Evolutionary conservation across 2,329 filamentous ascomycete species (phyloP).

Genomic region (Verticillium zaregamsianum): DNA sequence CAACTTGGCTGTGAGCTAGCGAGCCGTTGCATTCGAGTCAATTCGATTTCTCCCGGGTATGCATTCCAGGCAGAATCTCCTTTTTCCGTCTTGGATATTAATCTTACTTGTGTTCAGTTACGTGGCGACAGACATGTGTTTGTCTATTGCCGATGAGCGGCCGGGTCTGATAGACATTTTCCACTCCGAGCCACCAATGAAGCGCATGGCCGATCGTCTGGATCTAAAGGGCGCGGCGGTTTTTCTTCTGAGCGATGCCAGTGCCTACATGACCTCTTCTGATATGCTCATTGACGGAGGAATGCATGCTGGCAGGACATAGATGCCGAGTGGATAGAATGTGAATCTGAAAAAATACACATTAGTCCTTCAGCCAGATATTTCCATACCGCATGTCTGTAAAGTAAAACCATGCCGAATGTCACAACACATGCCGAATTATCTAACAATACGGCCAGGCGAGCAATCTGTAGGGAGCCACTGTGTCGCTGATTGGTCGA

Average conservation of each 20-base stretch:
- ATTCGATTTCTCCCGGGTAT: slow-evolving; percentile 33
- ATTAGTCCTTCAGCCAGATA: no score
- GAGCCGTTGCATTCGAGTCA: slow-evolving; percentile 29
- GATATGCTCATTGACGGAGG: slow-evolving; percentile 46
- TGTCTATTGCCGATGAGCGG: slow-evolving; percentile 21
- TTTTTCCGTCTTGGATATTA: no score
- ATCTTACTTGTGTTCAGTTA: slow-evolving; percentile 26
- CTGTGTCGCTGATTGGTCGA: no score
- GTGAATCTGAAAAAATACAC: no score
- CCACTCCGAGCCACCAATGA: slow-evolving; percentile 28
- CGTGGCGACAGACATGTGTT: slow-evolving; percentile 25
- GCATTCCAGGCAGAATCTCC: slow-evolving; percentile 13
- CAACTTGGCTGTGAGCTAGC: slow-evolving; percentile 30
- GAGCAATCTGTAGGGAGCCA: no score
- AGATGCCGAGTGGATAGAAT: no score
- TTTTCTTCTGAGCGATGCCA: slow-evolving; percentile 49
- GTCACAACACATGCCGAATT: no score
- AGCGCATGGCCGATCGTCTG: slow-evolving; percentile 34
- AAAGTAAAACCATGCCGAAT: no score
- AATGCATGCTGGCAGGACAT: slow-evolving; percentile 29
- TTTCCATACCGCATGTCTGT: no score
- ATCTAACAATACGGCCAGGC: no score
- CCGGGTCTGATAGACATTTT: slow-evolving; percentile 22
- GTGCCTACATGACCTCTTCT: slow-evolving; percentile 45
- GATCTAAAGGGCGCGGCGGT: slow-evolving; percentile 55